phyloP scores from a whole-genome alignment of 164 flowering plant species.

The Hamamelis virginiana region DNA sequence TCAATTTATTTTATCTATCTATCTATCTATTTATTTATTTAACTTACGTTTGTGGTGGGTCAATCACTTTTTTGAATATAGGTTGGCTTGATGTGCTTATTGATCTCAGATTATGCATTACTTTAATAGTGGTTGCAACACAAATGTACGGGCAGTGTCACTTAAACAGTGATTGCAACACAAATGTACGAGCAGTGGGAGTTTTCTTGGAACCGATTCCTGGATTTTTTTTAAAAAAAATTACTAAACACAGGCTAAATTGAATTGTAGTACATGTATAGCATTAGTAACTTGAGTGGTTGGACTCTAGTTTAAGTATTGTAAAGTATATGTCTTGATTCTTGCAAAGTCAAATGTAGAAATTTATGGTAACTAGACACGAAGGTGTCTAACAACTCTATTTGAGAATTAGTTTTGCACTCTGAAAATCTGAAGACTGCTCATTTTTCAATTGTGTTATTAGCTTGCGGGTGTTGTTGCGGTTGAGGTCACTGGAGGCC shows the following conservation, averaged over 20 bases:
- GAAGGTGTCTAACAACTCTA: too few species aligned
- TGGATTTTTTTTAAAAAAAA: not conserved
- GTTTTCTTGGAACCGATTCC: not conserved
- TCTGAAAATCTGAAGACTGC: not conserved
- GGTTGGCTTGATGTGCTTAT: too few species aligned
- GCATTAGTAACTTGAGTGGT: constrained; percentile 1
- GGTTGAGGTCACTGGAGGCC: constrained; percentile 96
- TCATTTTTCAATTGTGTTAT: constrained; percentile 12
- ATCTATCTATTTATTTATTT: too few species aligned
- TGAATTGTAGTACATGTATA: not conserved
- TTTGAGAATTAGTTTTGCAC: not conserved
- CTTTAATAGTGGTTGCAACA: too few species aligned
- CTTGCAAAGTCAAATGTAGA: too few species aligned
- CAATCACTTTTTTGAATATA: too few species aligned
- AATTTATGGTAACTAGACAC: too few species aligned
- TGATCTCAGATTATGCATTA: too few species aligned
- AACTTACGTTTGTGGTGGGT: too few species aligned
- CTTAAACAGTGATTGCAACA: too few species aligned
- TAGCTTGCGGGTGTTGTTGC: constrained; percentile 99
- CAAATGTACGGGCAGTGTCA: not conserved
- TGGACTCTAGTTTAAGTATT: not conserved
- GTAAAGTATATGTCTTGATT: too few species aligned
- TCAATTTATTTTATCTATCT: too few species aligned
- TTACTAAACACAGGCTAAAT: not conserved
- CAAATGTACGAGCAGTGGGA: not conserved